Evolutionary conservation across 108 stramenopile species (phyloP).

Genomic region (Nitzschia putrida): DNA sequence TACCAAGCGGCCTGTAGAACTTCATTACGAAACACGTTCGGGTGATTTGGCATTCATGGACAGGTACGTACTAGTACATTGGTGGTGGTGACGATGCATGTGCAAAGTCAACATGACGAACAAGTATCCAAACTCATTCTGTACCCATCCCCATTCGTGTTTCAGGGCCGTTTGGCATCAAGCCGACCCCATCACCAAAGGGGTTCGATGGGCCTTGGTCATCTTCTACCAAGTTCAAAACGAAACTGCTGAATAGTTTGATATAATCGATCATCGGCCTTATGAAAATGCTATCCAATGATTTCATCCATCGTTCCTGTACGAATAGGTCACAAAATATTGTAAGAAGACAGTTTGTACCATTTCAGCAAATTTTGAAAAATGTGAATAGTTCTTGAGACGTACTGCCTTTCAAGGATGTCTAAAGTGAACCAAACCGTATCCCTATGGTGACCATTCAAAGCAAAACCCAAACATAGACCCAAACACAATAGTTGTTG

Average conservation of each 20-base stretch:
- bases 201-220: slow-evolving; percentile 88
- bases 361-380: no score
- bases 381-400: no score
- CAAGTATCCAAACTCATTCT: not conserved
- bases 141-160: not conserved
- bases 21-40: slow-evolving; percentile 78
- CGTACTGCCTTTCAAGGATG: no score
- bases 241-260: not conserved
- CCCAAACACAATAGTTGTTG: no score
- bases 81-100: not conserved
- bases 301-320: no score
- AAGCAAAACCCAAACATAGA: no score
- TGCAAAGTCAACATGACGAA: not conserved
- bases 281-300: no score
- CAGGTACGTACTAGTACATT: slow-evolving; percentile 34
- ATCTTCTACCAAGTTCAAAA: slow-evolving; percentile 81
- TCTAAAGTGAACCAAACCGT: no score
- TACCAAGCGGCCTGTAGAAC: slow-evolving; percentile 52
- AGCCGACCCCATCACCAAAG: slow-evolving; percentile 88
- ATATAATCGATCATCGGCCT: no score
- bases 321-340: no score
- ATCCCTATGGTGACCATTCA: no score
- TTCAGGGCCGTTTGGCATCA: slow-evolving; percentile 71
- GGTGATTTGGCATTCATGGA: slow-evolving; percentile 90
- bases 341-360: no score